These are phyloP conservation scores for Jacaranda copaia DNA, from an alignment of 257 asterid species.

Conservation along the genomic window DNA sequence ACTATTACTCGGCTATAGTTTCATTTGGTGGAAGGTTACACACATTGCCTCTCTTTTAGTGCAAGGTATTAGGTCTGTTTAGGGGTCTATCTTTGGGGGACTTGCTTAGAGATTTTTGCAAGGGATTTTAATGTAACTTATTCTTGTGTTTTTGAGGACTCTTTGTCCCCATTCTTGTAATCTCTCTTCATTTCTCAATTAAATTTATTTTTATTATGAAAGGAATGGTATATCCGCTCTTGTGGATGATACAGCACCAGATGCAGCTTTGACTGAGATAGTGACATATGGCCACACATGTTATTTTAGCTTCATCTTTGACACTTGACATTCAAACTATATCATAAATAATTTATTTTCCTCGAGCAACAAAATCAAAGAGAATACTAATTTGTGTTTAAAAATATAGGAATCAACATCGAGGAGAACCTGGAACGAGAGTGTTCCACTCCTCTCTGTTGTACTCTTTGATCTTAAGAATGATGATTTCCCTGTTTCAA, in stretches of 20 bases:
- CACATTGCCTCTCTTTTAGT: no score
- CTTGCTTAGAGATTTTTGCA: no score
- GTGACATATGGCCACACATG: not conserved
- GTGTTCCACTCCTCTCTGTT: not conserved
- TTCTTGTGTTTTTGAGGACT: no score
- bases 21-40: no score
- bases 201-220: no score
- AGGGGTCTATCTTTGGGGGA: no score
- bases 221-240: conserved; percentile 5
- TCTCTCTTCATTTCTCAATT: no score
- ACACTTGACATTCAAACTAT: not conserved
- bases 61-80: no score
- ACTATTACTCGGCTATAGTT: no score
- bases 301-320: not conserved
- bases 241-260: conserved; percentile 1
- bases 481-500: not conserved
- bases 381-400: not conserved
- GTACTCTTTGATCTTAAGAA: not conserved
- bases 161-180: no score
- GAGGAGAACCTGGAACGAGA: not conserved
- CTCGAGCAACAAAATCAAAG: not conserved
- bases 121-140: no score
- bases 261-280: conserved; percentile 16
- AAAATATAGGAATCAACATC: not conserved
- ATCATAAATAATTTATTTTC: not conserved